Percentiles rank a stretch among this genome's conserved stretches.
phyloP scores from a whole-genome alignment of 208 protist genomes.

The Tetramitus jugosus region DNA sequence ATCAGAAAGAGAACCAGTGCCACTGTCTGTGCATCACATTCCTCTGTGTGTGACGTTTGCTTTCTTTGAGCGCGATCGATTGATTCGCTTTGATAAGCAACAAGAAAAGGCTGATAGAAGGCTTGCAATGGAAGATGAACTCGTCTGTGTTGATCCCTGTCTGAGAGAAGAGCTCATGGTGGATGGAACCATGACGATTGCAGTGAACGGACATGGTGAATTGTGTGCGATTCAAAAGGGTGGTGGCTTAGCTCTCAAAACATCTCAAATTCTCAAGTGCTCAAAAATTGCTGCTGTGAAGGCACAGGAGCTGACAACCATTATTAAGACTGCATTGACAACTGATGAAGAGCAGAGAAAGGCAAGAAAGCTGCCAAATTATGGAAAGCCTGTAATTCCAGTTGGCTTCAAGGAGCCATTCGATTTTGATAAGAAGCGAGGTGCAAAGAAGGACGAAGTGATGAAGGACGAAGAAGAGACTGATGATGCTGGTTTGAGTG shows the following conservation, averaged over 20 bases:
- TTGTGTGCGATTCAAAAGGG: conserved; percentile 38
- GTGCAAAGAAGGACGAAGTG: too few species aligned
- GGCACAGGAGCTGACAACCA: background rate
- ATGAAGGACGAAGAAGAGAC: too few species aligned
- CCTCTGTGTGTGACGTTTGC: conserved; percentile 64
- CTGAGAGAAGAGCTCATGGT: conserved; percentile 47
- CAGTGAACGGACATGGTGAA: conserved; percentile 46
- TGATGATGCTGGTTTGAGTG: too few species aligned
- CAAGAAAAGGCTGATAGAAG: conserved; percentile 27
- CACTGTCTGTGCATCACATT: conserved; percentile 82
- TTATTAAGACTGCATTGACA: background rate
- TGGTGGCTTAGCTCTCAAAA: background rate
- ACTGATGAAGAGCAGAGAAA: background rate
- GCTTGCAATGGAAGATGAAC: too few species aligned
- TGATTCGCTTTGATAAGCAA: too few species aligned
- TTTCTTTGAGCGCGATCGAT: conserved; percentile 54
- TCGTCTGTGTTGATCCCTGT: conserved; percentile 44
- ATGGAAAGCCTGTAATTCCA: too few species aligned
- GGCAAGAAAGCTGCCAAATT: background rate
- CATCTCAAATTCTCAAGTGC: background rate
- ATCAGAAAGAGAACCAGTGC: conserved; percentile 80
- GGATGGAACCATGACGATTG: conserved; percentile 45
- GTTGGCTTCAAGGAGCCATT: too few species aligned
- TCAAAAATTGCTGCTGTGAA: conserved; percentile 7
- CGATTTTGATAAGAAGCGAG: too few species aligned